Conservation (phyloP, 73 alveolate genomes). For the Chromera velia region DNA sequence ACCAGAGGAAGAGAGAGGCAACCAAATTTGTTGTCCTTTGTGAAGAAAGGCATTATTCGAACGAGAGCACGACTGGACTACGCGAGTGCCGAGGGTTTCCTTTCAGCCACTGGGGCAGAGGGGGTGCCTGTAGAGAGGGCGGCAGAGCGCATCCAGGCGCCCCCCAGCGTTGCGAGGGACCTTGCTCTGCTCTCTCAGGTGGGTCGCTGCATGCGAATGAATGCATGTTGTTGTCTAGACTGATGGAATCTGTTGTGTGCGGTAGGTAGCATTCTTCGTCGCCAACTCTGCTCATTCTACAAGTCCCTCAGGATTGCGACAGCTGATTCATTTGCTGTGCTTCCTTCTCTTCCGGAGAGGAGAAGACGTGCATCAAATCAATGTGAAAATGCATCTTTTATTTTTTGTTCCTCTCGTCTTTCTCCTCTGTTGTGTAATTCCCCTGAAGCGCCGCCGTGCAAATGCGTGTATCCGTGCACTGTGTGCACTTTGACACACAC, state of each 20-base stretch:
- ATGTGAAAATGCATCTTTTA: neutral
- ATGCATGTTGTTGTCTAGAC: neutral
- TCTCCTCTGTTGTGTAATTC: neutral
- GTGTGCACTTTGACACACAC: neutral
- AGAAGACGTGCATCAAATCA: neutral
- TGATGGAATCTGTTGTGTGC: neutral
- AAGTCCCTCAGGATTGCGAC: neutral
- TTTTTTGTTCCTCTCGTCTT: neutral
- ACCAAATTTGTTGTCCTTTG: too few relatives aligned
- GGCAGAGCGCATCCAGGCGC: too few relatives aligned
- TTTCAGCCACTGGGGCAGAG: too few relatives aligned
- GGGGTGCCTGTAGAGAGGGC: too few relatives aligned
- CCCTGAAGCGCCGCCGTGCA: neutral
- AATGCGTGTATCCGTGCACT: neutral
- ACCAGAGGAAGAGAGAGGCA: too few relatives aligned
- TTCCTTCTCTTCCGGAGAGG: too few relatives aligned
- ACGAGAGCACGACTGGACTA: constrained; percentile 51
- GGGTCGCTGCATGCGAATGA: neutral
- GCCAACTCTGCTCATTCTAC: neutral
- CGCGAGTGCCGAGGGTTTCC: constrained; percentile 7
- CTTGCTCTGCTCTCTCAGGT: neutral
- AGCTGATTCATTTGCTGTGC: neutral
- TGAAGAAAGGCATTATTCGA: constrained; percentile 49
- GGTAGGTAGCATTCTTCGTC: too few relatives aligned
- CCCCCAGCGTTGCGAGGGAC: neutral